Percentiles rank a stretch among this genome's conserved stretches.
Conservation (phyloP, 768 basidiomycete species). For the Psilocybe subaeruginosa region DNA sequence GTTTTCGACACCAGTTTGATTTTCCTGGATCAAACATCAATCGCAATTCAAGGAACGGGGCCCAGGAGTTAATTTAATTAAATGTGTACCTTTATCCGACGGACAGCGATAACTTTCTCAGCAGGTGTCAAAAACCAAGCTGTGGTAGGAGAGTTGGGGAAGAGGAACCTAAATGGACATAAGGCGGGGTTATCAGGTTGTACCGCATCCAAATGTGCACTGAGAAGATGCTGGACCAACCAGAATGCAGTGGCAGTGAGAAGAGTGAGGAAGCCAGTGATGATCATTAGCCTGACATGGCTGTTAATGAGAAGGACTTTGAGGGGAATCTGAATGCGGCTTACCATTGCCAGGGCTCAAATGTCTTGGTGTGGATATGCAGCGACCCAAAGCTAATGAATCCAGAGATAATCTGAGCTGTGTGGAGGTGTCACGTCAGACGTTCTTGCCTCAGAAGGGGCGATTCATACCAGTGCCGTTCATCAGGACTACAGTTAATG, state of each 20-base stretch:
- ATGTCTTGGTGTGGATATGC: slow-evolving; percentile 57
- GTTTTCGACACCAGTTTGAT: slow-evolving; percentile 84
- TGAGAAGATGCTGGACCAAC: slow-evolving; percentile 32
- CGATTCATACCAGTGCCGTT: slow-evolving; percentile 61
- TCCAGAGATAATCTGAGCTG: slow-evolving; percentile 72
- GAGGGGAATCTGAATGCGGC: background rate
- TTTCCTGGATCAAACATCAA: slow-evolving; percentile 43
- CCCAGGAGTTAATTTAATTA: background rate
- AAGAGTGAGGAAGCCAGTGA: slow-evolving; percentile 65
- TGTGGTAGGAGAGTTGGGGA: slow-evolving; percentile 75
- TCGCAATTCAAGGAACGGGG: background rate
- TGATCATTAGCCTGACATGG: slow-evolving; percentile 62
- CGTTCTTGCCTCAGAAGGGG: background rate
- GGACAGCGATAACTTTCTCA: slow-evolving; percentile 67
- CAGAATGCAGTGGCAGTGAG: slow-evolving; percentile 55
- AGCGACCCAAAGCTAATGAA: slow-evolving; percentile 69
- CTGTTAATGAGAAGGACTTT: background rate
- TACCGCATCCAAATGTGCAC: background rate
- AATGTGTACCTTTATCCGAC: slow-evolving; percentile 57
- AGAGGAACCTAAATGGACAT: slow-evolving; percentile 51
- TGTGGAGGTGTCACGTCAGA: slow-evolving; percentile 1
- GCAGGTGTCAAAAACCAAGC: slow-evolving; percentile 73
- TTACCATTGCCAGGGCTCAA: slow-evolving; percentile 80
- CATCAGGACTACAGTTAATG: slow-evolving; percentile 55
- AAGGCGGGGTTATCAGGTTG: background rate